phyloP scores from a whole-genome alignment of 805 yeast genomes.

The Nakazawaea anatomiae region DNA sequence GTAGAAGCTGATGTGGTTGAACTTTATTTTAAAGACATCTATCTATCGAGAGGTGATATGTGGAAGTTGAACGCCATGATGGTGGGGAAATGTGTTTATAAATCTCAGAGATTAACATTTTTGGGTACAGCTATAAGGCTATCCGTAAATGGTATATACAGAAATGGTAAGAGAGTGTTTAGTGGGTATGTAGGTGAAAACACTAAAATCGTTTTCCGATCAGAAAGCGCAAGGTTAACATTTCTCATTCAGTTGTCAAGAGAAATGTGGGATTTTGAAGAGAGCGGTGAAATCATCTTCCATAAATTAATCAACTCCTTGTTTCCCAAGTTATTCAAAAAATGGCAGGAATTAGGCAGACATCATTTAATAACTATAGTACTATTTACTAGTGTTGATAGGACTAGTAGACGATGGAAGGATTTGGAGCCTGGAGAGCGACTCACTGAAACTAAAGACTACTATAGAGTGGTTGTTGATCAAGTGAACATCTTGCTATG shows the following conservation, averaged over 20 bases:
- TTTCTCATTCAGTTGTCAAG: constrained; percentile 83
- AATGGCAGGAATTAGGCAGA: constrained; percentile 82
- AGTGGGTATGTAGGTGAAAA: constrained; percentile 71
- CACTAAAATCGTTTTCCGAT: constrained; percentile 80
- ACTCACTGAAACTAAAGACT: constrained; percentile 64
- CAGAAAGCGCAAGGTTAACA: constrained; percentile 82
- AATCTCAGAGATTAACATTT: constrained; percentile 59
- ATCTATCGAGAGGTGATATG: constrained; percentile 86
- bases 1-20: constrained; percentile 83
- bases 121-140: constrained; percentile 57
- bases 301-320: constrained; percentile 89
- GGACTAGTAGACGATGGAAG: constrained; percentile 40
- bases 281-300: constrained; percentile 90
- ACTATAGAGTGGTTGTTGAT: constrained; percentile 90
- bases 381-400: constrained; percentile 75
- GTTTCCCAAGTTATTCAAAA: constrained; percentile 80
- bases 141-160: constrained; percentile 54
- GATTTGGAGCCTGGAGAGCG: constrained; percentile 67
- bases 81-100: constrained; percentile 58
- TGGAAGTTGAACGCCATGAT: constrained; percentile 72
- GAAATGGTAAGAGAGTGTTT: constrained; percentile 61
- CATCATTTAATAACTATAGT: constrained; percentile 91
- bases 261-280: constrained; percentile 99
- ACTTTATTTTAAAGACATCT: constrained; percentile 70
- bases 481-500: constrained; percentile 85